phyloP scores from a whole-genome alignment of 108 stramenopile species.

The Phaeodactylum tricornutum region DNA sequence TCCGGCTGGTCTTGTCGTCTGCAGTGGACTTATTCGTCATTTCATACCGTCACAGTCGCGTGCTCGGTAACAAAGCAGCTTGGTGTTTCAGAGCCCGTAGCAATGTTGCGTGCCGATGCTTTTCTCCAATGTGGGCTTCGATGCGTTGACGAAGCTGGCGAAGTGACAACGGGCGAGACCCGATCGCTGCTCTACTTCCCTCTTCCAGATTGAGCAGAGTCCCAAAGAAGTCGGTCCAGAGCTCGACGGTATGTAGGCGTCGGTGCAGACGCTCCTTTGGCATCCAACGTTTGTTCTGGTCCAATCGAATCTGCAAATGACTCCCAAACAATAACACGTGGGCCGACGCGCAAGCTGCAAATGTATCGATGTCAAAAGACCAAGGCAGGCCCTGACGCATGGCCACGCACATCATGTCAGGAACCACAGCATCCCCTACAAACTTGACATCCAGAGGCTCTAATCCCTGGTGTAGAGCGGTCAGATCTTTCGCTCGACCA shows the following conservation, averaged over 20 bases:
- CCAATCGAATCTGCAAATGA: conserved; percentile 43
- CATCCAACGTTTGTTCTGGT: conserved; percentile 30
- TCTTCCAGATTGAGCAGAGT: conserved; percentile 54
- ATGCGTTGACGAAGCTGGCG: conserved; percentile 18
- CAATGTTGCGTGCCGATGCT: neutral
- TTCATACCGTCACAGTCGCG: no score
- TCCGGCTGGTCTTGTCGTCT: no score
- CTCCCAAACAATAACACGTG: conserved; percentile 57
- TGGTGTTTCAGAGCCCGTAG: neutral
- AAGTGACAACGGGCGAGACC: conserved; percentile 22
- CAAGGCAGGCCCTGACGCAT: conserved; percentile 58
- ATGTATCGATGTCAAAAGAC: conserved; percentile 72
- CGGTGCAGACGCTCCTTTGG: conserved; percentile 32
- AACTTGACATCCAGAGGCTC: conserved; percentile 29
- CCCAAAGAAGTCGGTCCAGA: conserved; percentile 58
- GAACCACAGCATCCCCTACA: conserved; percentile 31
- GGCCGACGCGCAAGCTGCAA: conserved; percentile 51
- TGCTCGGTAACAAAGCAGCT: neutral
- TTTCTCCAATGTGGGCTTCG: conserved; percentile 6
- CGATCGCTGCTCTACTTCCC: conserved; percentile 19
- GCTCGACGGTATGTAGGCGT: conserved; percentile 56
- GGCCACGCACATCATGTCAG: conserved; percentile 60
- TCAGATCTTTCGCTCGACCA: conserved; percentile 64
- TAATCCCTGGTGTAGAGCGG: conserved; percentile 3
- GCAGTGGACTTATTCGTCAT: no score